Evolutionary conservation across 1,284 basidiomycete genomes (phyloP).

Genomic region (Vanrija sp.): DNA sequence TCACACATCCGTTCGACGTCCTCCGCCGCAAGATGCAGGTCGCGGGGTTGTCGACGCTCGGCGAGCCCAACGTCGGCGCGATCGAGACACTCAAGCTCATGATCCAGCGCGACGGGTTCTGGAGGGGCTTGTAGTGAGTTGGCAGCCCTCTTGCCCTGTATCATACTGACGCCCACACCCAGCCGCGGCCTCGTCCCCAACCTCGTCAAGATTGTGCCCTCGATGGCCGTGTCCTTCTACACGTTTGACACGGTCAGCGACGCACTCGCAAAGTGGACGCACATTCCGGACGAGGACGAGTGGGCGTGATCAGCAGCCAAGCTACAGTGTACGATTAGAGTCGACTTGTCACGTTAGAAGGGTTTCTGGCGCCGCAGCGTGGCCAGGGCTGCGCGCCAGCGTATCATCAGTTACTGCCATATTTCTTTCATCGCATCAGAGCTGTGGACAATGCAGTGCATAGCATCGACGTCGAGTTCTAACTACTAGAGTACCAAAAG

Average conservation of each 20-base stretch:
- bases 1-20: constrained; percentile 96
- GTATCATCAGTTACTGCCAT: no score
- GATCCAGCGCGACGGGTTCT: constrained; percentile 65
- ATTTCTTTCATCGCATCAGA: not conserved
- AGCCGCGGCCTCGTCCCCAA: constrained; percentile 88
- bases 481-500: not conserved
- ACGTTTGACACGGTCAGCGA: constrained; percentile 49
- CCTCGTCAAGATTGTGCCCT: constrained; percentile 78
- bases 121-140: constrained; percentile 49
- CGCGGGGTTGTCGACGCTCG: constrained; percentile 68
- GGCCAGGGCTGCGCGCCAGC: no score
- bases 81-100: constrained; percentile 70
- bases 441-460: no score
- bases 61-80: constrained; percentile 64
- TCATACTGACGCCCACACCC: not conserved
- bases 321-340: no score
- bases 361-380: no score
- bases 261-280: constrained; percentile 20
- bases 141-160: not conserved
- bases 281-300: constrained; percentile 20
- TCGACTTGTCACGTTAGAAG: no score
- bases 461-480: no score
- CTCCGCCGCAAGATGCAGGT: constrained; percentile 87
- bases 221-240: constrained; percentile 71
- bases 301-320: not conserved